phyloP scores from a whole-genome alignment of 208 protist species.

The Trypanosoma brucei region DNA sequence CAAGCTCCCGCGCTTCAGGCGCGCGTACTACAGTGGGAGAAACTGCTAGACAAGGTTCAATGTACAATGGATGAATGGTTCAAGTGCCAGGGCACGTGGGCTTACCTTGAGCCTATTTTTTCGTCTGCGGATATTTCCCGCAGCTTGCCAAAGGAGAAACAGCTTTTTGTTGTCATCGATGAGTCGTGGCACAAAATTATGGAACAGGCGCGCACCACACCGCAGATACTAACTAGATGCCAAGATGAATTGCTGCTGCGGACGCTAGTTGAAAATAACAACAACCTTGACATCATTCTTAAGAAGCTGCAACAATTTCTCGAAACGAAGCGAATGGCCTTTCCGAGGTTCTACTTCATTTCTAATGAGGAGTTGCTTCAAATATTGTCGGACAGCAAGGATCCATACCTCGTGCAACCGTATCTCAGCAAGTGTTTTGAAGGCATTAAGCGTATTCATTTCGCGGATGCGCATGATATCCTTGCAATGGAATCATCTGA shows the following conservation, averaged over 20 bases:
- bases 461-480: constrained; percentile 90
- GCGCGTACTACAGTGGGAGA: constrained; percentile 89
- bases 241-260: constrained; percentile 91
- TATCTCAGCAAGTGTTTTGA: constrained; percentile 97
- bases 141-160: constrained; percentile 94
- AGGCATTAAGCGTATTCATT: constrained; percentile 91
- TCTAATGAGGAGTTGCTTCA: constrained; percentile 94
- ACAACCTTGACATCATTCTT: constrained; percentile 94
- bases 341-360: constrained; percentile 97
- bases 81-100: constrained; percentile 93
- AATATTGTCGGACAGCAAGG: constrained; percentile 94
- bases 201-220: constrained; percentile 80
- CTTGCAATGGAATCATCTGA: constrained; percentile 89
- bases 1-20: constrained; percentile 87
- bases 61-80: constrained; percentile 95
- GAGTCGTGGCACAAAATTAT: constrained; percentile 92
- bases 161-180: constrained; percentile 92
- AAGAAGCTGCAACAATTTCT: constrained; percentile 97
- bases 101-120: constrained; percentile 97
- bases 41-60: constrained; percentile 90
- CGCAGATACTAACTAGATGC: constrained; percentile 84
- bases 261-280: constrained; percentile 88
- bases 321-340: constrained; percentile 96
- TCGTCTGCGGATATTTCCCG: constrained; percentile 94
- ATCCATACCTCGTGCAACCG: constrained; percentile 93